A percentile compares a stretch with the other conserved stretches of the same genome.
Evolutionary conservation across 345 rosid genomes (phyloP).

Genomic region (Limnanthes douglasii): DNA sequence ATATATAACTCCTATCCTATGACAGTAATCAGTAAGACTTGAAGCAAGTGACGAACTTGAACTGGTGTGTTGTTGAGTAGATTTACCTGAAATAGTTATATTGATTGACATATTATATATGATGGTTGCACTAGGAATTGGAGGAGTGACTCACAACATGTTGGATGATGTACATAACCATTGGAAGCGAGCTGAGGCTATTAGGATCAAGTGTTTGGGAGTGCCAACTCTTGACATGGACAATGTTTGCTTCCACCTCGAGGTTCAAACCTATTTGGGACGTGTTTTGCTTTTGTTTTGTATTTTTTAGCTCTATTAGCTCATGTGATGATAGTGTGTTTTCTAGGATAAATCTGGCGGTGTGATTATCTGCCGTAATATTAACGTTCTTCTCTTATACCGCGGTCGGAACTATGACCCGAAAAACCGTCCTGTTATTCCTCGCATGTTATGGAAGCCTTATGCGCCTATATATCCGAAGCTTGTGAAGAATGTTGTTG

Average conservation of each 20-base stretch:
- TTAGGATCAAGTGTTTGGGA: constrained; percentile 88
- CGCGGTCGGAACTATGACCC: constrained; percentile 74
- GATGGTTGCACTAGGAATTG: constrained; percentile 32
- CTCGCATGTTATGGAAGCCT: constrained; percentile 92
- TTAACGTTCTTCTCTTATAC: constrained; percentile 55
- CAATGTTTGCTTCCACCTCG: constrained; percentile 71
- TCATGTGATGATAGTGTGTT: constrained; percentile 16
- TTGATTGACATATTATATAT: too few species aligned
- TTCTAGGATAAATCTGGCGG: constrained; percentile 81
- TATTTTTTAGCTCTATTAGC: constrained; percentile 3
- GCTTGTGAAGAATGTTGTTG: constrained; percentile 60
- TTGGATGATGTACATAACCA: constrained; percentile 86
- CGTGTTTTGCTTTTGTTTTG: background rate
- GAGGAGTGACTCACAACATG: constrained; percentile 88
- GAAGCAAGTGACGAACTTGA: too few species aligned
- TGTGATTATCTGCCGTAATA: constrained; percentile 39
- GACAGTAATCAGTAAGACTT: too few species aligned
- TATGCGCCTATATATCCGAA: constrained; percentile 70
- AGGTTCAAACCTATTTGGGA: constrained; percentile 24
- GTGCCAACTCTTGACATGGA: constrained; percentile 92
- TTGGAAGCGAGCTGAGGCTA: constrained; percentile 85
- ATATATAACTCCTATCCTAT: too few species aligned
- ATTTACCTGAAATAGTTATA: too few species aligned
- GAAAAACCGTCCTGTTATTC: constrained; percentile 44
- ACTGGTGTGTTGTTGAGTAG: too few species aligned